Conservation (phyloP, 2,329 filamentous ascomycete species). For the Trichoderma sp. region DNA sequence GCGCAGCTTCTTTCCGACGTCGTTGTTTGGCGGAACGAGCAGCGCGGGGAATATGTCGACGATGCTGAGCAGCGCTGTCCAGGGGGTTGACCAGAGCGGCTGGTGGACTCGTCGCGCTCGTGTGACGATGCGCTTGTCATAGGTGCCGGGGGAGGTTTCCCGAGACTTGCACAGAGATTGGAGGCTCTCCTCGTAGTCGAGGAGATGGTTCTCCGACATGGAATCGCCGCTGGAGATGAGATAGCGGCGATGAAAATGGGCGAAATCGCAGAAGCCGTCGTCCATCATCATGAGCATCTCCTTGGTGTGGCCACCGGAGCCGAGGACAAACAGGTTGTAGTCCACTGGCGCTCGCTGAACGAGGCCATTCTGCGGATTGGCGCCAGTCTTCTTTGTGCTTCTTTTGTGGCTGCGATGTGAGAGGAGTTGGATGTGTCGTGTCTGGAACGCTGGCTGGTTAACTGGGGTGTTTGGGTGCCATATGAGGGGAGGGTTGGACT, state of each 20-base stretch:
- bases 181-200: constrained; percentile 45
- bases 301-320: constrained; percentile 89
- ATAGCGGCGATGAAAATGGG: constrained; percentile 70
- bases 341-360: constrained; percentile 24
- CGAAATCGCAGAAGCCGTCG: constrained; percentile 50
- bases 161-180: constrained; percentile 23
- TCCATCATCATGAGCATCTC: constrained; percentile 88
- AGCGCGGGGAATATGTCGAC: constrained; percentile 59
- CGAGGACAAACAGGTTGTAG: constrained; percentile 77
- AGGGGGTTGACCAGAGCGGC: constrained; percentile 67
- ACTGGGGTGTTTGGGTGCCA: background rate
- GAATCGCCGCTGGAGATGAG: constrained; percentile 73
- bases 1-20: constrained; percentile 24
- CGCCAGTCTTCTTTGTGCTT: constrained; percentile 15
- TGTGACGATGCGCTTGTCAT: constrained; percentile 65
- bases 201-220: constrained; percentile 64
- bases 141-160: constrained; percentile 43
- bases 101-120: constrained; percentile 83
- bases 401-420: constrained; percentile 22
- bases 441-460: constrained; percentile 23
- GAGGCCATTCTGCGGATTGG: background rate
- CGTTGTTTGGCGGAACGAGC: constrained; percentile 31
- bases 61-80: constrained; percentile 65
- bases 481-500: background rate
- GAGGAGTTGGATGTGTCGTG: constrained; percentile 32